These are phyloP conservation scores for Esteya vermicola DNA, from an alignment of 2,329 filamentous ascomycete species.

Conservation along the genomic window DNA sequence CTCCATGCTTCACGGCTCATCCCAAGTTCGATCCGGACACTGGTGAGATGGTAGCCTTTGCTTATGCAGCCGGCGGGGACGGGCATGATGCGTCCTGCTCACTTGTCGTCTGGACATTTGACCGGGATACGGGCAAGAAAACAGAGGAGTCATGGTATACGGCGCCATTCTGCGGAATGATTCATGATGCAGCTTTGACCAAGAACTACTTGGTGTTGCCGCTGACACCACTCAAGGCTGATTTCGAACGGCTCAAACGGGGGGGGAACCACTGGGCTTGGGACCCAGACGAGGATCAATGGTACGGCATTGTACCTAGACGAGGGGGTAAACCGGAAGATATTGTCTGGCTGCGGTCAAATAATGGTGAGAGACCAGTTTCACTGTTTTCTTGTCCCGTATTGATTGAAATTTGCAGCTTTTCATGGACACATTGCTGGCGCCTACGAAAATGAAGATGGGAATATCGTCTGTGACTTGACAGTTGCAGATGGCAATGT, in stretches of 20 bases:
- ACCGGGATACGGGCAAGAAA: slow-evolving; percentile 24
- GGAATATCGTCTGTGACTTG: slow-evolving; percentile 28
- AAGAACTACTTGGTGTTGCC: slow-evolving; percentile 33
- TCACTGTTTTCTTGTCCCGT: no score
- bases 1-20: slow-evolving; percentile 35
- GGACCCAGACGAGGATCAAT: slow-evolving; percentile 39
- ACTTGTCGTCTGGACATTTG: slow-evolving; percentile 31
- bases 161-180: slow-evolving; percentile 37
- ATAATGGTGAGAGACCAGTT: slow-evolving; percentile 36
- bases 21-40: slow-evolving; percentile 37
- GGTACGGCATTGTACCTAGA: slow-evolving; percentile 38
- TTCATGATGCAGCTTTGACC: slow-evolving; percentile 33
- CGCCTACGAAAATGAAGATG: slow-evolving; percentile 31
- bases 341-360: slow-evolving; percentile 34
- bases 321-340: slow-evolving; percentile 34
- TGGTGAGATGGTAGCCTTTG: slow-evolving; percentile 36
- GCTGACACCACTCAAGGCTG: slow-evolving; percentile 31
- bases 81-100: slow-evolving; percentile 27
- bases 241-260: slow-evolving; percentile 25
- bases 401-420: no score
- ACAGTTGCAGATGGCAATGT: slow-evolving; percentile 28
- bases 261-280: slow-evolving; percentile 37
- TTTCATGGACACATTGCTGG: slow-evolving; percentile 33
- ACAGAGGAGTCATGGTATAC: slow-evolving; percentile 33
- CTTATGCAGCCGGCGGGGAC: slow-evolving; percentile 31